phyloP scores from a whole-genome alignment of 2,329 filamentous ascomycete species.

The Hypoxylon sp. region DNA sequence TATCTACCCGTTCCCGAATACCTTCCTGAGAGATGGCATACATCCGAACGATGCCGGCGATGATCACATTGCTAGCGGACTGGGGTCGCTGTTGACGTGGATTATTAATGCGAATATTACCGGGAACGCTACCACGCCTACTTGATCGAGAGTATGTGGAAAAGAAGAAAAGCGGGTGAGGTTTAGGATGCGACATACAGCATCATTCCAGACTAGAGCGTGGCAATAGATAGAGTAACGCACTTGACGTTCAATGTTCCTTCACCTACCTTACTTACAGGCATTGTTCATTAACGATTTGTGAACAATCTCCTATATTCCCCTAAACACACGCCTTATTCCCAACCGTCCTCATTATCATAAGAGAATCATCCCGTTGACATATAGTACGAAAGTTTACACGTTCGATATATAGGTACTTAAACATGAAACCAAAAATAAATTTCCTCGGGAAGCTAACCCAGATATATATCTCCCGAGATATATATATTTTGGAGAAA shows the following conservation, averaged over 20 bases:
- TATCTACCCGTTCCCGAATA: constrained; percentile 53
- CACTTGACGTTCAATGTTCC: not conserved
- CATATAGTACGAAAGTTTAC: not conserved
- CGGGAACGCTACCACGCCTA: constrained; percentile 4
- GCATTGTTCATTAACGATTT: not conserved
- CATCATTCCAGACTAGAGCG: not conserved
- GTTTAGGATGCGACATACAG: not conserved
- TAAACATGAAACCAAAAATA: not conserved
- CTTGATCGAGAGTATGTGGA: not conserved
- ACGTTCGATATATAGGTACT: not conserved
- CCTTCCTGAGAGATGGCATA: constrained; percentile 58
- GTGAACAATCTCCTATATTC: constrained; percentile 1
- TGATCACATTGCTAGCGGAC: constrained; percentile 53
- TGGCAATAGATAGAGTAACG: not conserved
- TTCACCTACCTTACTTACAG: not conserved
- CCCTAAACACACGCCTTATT: too few species aligned
- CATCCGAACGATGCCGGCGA: constrained; percentile 59
- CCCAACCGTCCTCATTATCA: not conserved
- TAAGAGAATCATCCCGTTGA: not conserved
- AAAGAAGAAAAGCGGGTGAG: too few species aligned
- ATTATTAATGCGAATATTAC: constrained; percentile 49
- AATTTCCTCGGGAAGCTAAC: not conserved
- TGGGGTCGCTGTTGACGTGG: constrained; percentile 55
- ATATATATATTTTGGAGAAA: too few species aligned
- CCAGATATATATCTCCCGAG: not conserved